Percentiles rank a stretch among this genome's conserved stretches.
These are phyloP conservation scores for Colletotrichum echinochloae DNA, from an alignment of 2,329 filamentous ascomycete species.

Conservation along the genomic window DNA sequence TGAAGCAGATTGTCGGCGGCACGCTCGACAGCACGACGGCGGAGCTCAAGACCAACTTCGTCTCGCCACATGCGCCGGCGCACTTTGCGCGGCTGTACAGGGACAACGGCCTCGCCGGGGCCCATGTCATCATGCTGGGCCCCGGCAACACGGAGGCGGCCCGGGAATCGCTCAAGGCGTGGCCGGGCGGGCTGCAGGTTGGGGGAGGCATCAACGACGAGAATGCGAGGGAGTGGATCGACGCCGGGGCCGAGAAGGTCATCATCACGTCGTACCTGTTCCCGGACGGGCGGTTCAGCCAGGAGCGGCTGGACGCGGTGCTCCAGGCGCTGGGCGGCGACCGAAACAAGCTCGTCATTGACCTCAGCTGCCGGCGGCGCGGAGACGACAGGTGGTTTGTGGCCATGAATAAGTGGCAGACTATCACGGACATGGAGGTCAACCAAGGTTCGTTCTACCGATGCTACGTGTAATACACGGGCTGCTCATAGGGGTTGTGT, in stretches of 20 bases:
- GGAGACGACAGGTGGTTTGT: constrained; percentile 85
- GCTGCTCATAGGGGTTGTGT: not conserved
- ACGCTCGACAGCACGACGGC: constrained; percentile 78
- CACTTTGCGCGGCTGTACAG: constrained; percentile 88
- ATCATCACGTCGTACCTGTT: constrained; percentile 98
- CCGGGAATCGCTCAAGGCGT: constrained; percentile 78
- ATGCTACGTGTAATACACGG: not conserved
- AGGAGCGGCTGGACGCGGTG: constrained; percentile 79
- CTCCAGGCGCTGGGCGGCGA: constrained; percentile 79
- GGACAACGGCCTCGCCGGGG: constrained; percentile 78
- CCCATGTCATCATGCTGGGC: constrained; percentile 97
- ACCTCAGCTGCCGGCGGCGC: constrained; percentile 88
- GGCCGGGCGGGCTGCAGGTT: constrained; percentile 86
- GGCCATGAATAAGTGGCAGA: constrained; percentile 99
- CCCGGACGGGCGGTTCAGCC: constrained; percentile 83
- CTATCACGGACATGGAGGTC: constrained; percentile 95
- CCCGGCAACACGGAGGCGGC: constrained; percentile 87
- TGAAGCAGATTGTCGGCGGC: constrained; percentile 98
- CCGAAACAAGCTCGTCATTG: constrained; percentile 87
- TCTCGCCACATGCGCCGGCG: constrained; percentile 83
- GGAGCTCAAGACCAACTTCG: constrained; percentile 89
- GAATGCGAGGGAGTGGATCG: constrained; percentile 90
- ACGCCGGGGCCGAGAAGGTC: constrained; percentile 89
- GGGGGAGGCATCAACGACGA: constrained; percentile 91
- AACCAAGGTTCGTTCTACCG: constrained; percentile 69